These are phyloP conservation scores for Scheffersomyces insectosa DNA, from an alignment of 1,139 yeast genomes.

Conservation along the genomic window DNA sequence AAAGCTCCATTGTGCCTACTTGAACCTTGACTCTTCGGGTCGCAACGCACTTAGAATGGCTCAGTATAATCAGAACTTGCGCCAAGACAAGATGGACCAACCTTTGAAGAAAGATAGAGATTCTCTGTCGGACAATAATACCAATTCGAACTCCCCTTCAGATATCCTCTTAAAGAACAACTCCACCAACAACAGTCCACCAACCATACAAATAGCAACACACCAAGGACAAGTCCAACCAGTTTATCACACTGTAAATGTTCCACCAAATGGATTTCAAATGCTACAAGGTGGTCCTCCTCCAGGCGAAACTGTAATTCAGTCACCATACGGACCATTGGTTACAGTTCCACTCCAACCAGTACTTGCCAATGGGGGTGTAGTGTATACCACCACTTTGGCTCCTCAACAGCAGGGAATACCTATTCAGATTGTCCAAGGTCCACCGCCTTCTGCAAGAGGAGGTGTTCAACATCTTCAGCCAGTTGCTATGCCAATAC, in stretches of 20 bases:
- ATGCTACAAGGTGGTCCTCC: constrained; percentile 5
- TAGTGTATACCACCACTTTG: constrained; percentile 15
- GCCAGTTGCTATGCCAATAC: neutral
- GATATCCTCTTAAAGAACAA: neutral
- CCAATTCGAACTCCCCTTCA: constrained; percentile 4
- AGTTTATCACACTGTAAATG: constrained; percentile 1
- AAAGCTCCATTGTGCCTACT: constrained; percentile 55
- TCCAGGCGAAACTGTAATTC: constrained; percentile 21
- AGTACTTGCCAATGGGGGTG: constrained; percentile 19
- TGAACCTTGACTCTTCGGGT: constrained; percentile 51
- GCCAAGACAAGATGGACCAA: constrained; percentile 30
- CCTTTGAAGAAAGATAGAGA: neutral
- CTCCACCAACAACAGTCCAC: constrained; percentile 6
- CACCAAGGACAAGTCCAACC: constrained; percentile 8
- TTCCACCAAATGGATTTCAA: constrained; percentile 3
- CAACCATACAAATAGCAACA: constrained; percentile 4
- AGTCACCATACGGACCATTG: constrained; percentile 38
- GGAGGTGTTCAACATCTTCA: constrained; percentile 4
- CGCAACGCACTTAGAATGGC: constrained; percentile 54
- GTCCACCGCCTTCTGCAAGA: constrained; percentile 1
- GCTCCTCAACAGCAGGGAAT: constrained; percentile 11
- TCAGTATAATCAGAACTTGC: constrained; percentile 46
- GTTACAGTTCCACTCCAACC: constrained; percentile 40
- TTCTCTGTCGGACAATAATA: constrained; percentile 1
- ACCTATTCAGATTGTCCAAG: constrained; percentile 3